Conservation (phyloP, 148 eudicot species). For the Rheum nobile region DNA sequence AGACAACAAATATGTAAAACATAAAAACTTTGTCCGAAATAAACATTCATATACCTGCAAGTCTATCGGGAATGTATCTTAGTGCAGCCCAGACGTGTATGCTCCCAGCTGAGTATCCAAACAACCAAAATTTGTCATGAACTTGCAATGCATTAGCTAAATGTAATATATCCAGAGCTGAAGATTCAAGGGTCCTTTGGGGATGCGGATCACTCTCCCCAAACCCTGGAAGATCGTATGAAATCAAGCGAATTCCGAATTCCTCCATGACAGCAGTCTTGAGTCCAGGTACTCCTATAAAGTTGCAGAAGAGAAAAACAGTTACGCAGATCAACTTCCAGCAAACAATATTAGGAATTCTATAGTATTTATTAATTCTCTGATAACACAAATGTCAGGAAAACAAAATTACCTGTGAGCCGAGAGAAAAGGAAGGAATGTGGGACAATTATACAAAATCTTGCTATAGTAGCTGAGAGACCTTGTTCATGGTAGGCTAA, state of each 20-base stretch:
- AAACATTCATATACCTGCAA: conserved; percentile 36
- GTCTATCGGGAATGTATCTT: conserved; percentile 53
- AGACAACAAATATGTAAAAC: neutral
- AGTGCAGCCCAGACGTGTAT: conserved; percentile 78
- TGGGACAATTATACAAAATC: conserved; percentile 57
- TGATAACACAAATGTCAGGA: neutral
- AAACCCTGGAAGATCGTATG: conserved; percentile 77
- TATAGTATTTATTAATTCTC: neutral
- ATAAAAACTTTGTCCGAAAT: neutral
- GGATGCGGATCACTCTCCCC: conserved; percentile 82
- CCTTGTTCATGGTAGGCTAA: conserved; percentile 75
- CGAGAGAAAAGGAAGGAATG: conserved; percentile 81
- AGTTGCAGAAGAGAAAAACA: neutral
- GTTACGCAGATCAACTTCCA: neutral
- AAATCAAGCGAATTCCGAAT: conserved; percentile 52
- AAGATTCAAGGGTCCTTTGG: conserved; percentile 49
- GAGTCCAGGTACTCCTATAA: conserved; percentile 58
- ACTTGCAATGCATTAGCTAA: conserved; percentile 45
- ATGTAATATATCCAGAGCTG: conserved; percentile 56
- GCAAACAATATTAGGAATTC: neutral
- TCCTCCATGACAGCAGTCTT: conserved; percentile 41
- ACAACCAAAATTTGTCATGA: conserved; percentile 53
- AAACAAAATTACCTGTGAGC: conserved; percentile 11
- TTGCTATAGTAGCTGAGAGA: conserved; percentile 45
- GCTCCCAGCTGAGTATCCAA: conserved; percentile 51